Evolutionary conservation across 345 rosid genomes (phyloP), one percentile per base, ranked within the genome.

Genomic region (Salix dunnii): DNA sequence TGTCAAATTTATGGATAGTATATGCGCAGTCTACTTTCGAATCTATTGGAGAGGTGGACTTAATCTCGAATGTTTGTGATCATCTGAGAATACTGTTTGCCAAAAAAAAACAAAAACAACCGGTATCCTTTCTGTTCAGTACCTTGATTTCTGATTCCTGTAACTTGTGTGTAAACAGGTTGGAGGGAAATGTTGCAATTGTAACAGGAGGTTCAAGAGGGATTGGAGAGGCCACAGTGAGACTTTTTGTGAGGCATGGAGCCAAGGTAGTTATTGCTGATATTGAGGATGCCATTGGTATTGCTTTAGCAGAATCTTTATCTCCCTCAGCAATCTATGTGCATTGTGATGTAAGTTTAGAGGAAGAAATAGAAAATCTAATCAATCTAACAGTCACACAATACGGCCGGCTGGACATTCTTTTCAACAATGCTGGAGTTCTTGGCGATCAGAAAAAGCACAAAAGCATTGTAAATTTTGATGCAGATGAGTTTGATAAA

Each of bases 181-280:
- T 72, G 21, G 65, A 42, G 25, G 75, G 66, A 17, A 72, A 72
- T 21, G 75, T 72, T n/a, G 66, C 65, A 10, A 30, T 72, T 33
- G 48, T 72, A 28, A 71, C 74, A 30, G 74, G 74, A 4, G 63
- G 74, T 3, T 63, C 74, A 0, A 71, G 74, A 13, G 74, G 74
- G 13, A 71, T 49, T 13, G 74, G 74, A 21, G 74, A 25, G 36
- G 25, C 23, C 27, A 28, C 62, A 0, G 74, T 35, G 10, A 36
- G 17, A 5, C 74, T 48, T 28, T 71, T 71, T 30, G 49, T 33
- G 23, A 51, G 55, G 36, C 11, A 71, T 48, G 74, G 74, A 14
- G 62, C 74, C 62, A 71, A 71, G 61, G 75, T 72, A 5, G 66
- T 72, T 20, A 53, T 72, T 35, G 75, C 75, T 9, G 75, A 72